phyloP scores from a whole-genome alignment of 352 stramenopile genomes.

The Thalassiosira hispida region DNA sequence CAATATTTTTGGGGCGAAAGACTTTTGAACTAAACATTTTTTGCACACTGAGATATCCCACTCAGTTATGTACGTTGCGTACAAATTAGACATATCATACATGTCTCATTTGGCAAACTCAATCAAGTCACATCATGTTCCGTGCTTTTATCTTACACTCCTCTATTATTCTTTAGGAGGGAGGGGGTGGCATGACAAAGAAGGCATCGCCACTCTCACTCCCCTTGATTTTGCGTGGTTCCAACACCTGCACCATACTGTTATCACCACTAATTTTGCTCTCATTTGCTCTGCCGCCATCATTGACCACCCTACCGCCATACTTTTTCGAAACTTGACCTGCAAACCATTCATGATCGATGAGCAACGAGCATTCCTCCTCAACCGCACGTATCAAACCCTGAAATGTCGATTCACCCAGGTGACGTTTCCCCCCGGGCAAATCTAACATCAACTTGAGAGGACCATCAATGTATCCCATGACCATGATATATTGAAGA shows the following conservation, averaged over 20 bases:
- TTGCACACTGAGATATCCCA: too few relatives aligned
- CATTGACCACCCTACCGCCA: constrained; percentile 16
- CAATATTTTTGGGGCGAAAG: too few relatives aligned
- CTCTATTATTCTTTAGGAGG: too few relatives aligned
- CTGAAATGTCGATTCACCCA: constrained; percentile 65
- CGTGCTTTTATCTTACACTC: too few relatives aligned
- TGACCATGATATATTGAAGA: constrained; percentile 45
- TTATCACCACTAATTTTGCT: background rate
- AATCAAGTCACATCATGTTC: too few relatives aligned
- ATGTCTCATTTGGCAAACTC: too few relatives aligned
- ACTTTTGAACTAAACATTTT: too few relatives aligned
- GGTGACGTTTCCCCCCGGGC: constrained; percentile 71
- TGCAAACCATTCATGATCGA: constrained; percentile 35
- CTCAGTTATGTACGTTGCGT: too few relatives aligned
- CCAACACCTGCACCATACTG: constrained; percentile 4
- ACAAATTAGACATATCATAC: too few relatives aligned
- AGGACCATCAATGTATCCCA: constrained; percentile 32
- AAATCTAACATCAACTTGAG: constrained; percentile 51
- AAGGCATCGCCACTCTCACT: constrained; percentile 12
- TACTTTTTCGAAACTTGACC: constrained; percentile 19
- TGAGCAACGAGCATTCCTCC: constrained; percentile 62
- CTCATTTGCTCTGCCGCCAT: background rate
- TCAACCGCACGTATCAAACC: constrained; percentile 57
- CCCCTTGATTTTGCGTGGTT: background rate
- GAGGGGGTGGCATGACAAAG: constrained; percentile 18